phyloP scores from a whole-genome alignment of 2,329 filamentous ascomycete genomes.

The Phyllosticta citrichinensis region DNA sequence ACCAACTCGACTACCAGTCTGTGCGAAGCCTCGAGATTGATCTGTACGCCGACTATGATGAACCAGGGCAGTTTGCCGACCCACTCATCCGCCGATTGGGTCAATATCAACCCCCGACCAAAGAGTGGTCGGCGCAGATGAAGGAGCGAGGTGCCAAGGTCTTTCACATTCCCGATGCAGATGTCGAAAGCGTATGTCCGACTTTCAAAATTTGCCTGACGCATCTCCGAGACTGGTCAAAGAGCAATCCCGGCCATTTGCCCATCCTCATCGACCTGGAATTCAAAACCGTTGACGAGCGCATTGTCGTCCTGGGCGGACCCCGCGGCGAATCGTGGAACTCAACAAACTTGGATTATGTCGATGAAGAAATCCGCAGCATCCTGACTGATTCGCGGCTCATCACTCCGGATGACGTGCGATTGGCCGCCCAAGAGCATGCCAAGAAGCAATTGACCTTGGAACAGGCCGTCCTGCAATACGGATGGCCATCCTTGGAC shows the following conservation, averaged over 20 bases:
- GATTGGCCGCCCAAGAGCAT: slow-evolving; percentile 12
- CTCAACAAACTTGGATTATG: slow-evolving; percentile 30
- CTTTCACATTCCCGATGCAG: slow-evolving; percentile 41
- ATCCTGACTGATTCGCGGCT: slow-evolving; percentile 33
- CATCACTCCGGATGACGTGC: slow-evolving; percentile 39
- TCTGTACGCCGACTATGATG: slow-evolving; percentile 36
- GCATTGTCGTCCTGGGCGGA: slow-evolving; percentile 27
- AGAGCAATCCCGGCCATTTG: slow-evolving; percentile 33
- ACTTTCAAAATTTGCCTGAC: slow-evolving; percentile 37
- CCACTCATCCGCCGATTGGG: slow-evolving; percentile 34
- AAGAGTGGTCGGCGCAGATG: slow-evolving; percentile 26
- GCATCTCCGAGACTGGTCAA: slow-evolving; percentile 36
- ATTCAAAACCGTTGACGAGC: slow-evolving; percentile 34
- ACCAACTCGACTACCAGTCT: slow-evolving; percentile 37
- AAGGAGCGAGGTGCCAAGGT: slow-evolving; percentile 38
- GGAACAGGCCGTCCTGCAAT: slow-evolving; percentile 35
- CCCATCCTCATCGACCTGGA: slow-evolving; percentile 42
- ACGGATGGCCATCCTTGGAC: slow-evolving; percentile 41
- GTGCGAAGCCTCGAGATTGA: slow-evolving; percentile 42
- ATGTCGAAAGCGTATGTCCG: slow-evolving; percentile 37
- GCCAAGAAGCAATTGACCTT: slow-evolving; percentile 29
- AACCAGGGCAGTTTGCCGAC: slow-evolving; percentile 38
- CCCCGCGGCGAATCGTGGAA: slow-evolving; percentile 36
- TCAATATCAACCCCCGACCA: slow-evolving; percentile 30
- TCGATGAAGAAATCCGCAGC: slow-evolving; percentile 39